Evolutionary conservation across 805 yeast species (phyloP).

Genomic region (Cyberlindnera japonica): DNA sequence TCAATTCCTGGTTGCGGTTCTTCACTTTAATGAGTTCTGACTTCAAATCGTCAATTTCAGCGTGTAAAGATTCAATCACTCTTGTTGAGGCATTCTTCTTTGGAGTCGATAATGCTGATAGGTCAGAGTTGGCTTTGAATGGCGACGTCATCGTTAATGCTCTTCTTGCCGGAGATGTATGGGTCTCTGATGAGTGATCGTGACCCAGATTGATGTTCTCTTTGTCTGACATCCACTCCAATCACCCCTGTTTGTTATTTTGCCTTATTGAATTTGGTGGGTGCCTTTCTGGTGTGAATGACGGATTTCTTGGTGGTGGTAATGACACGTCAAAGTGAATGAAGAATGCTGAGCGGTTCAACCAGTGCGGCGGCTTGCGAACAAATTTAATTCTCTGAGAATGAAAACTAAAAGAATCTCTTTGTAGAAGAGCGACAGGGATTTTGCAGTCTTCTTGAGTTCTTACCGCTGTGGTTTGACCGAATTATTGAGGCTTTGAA

Average conservation of each 20-base stretch:
- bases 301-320: too few relatives aligned
- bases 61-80: constrained; percentile 42
- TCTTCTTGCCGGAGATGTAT: too few relatives aligned
- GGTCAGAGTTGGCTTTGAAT: too few relatives aligned
- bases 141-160: too few relatives aligned
- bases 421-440: too few relatives aligned
- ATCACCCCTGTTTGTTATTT: too few relatives aligned
- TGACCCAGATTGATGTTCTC: constrained; percentile 7
- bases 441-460: background rate
- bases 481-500: background rate
- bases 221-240: constrained; percentile 10
- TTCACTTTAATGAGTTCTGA: constrained; percentile 34
- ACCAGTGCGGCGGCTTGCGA: too few relatives aligned
- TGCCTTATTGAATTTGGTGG: background rate
- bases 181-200: constrained; percentile 2
- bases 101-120: constrained; percentile 7
- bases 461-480: background rate
- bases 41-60: constrained; percentile 51
- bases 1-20: constrained; percentile 48
- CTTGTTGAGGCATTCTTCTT: constrained; percentile 18
- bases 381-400: too few relatives aligned
- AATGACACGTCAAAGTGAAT: too few relatives aligned
- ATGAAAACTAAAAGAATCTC: too few relatives aligned
- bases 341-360: too few relatives aligned
- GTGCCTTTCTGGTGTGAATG: background rate